Evolutionary conservation across 2,329 filamentous ascomycete species (phyloP), one percentile per base, ranked within the genome.

Genomic region (Mycosphaerella arachidis): DNA sequence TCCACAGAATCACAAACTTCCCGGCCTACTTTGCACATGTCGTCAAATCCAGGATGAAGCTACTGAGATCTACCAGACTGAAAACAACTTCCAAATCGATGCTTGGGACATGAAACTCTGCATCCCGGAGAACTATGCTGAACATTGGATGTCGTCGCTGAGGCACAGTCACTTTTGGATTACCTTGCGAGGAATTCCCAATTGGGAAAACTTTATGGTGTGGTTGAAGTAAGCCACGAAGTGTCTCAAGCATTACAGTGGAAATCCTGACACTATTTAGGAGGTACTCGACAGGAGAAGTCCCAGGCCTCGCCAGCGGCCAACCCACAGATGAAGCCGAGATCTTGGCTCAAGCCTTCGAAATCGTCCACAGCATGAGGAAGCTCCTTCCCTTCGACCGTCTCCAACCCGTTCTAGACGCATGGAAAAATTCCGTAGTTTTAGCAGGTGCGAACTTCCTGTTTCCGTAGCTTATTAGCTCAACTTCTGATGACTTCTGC

Each of bases 1-100:
- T n/a, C 24, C 37, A 10, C 16, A 37, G 10, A 12, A 18, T 12
- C 51, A 30, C 30, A 16, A 10, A 20, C 35, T 31, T 6, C 53
- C 53, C 3, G 18, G 31, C 6, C 53, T 55, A 9, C 37, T 55
- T n/a, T 20, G 18, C 16, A 55, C 53, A 18, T 45, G 24, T 13
- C 53, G 53, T 8, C 53, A 55, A 18, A 55, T 55, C 27, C 37
- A 13, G 20, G 12, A 20, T n/a, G 53, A 55, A 31, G 53, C 53
- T n/a, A 35, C 29, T 9, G 8, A n/a, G 4, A 55, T 46, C 20
- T 55, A 30, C 35, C 24, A 40, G 8, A 31, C 40, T 5, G 29
- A 45, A 13, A 55, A 55, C 20, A 55, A 24, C 35, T 55, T 55
- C 53, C 37, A 45, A 20, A 18, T 45, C 12, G 53, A 55, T 29